Base-by-base conservation (phyloP, 768 basidiomycete genomes). In the Tricholoma matsutake region DNA sequence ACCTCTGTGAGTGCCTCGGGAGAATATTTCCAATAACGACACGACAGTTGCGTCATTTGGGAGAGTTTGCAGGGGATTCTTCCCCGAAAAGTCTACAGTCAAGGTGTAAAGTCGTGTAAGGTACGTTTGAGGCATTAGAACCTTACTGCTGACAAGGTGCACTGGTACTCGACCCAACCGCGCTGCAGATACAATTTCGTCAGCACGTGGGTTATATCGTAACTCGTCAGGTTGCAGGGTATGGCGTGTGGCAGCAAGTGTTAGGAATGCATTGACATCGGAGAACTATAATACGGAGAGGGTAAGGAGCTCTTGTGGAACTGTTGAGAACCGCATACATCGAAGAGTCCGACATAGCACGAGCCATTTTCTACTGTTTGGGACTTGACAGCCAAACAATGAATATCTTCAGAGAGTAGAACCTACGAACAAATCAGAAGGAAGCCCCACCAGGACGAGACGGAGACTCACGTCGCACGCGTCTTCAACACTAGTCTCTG, bases 241-340 rank as follows among this genome's bases (percentile, higher is more conserved):
- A 68, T 92, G 90, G 49, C 86, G 77, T 3, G 89, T 92, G 6
- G 92, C 91, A 9, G 92, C 92, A 51, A 94, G 77, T 3, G 89
- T 91, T 61, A 94, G 73, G 68, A 93, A 94, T n/a, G 92, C 89
- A 69, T 94, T 94, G 10, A 93, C 88, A 69, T 94, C 92, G 16
- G 91, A 86, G 65, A 84, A 92, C 91, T 94, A 64, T 14, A 53
- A 58, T 25, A 6, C 43, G 49, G 4, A 54, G 35, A 22, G 13
- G 31, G 53, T 22, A 32, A 49, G 54, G 16, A 34, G 28, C 20
- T 28, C 29, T 20, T 16, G 35, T 25, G 2, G 3, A 29, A 10
- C 11, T 20, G 13, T 47, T 13, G 25, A 25, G 58, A 28, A 13
- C 7, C 34, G 64, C 88, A 59, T 67, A 93, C 91, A 72, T 94